A percentile compares a stretch with the other conserved stretches of the same genome.
phyloP scores from a whole-genome alignment of 129 eudicot species.

The Rutidosis leptorrhynchoides region DNA sequence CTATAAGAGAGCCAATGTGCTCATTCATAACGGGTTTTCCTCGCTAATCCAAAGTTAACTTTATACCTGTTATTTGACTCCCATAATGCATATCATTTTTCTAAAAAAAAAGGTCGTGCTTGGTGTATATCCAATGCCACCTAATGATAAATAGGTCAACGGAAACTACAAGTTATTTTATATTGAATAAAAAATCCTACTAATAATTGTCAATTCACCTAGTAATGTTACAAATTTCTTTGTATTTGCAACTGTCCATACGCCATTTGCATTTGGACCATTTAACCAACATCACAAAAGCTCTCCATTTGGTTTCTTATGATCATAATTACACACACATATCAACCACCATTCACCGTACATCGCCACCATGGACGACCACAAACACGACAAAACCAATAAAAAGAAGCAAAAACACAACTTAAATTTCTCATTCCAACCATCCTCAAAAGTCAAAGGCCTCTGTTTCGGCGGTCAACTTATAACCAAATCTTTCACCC shows the following conservation, averaged over 20 bases:
- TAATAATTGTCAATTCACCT: no score
- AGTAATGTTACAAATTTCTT: background rate
- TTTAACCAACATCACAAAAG: background rate
- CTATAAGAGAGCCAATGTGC: no score
- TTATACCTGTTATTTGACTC: no score
- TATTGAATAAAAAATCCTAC: no score
- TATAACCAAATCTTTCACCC: slow-evolving; percentile 84
- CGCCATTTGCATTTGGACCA: background rate
- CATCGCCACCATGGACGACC: slow-evolving; percentile 36
- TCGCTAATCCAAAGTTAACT: no score
- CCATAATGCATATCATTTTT: no score
- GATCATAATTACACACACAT: background rate
- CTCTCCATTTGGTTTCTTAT: background rate
- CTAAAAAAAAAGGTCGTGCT: no score
- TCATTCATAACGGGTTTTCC: no score
- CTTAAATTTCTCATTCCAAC: slow-evolving; percentile 65
- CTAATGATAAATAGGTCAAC: no score
- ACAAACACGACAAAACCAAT: slow-evolving; percentile 40
- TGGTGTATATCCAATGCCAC: no score
- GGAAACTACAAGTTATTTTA: no score
- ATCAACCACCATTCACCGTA: slow-evolving; percentile 16
- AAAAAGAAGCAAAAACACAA: slow-evolving; percentile 69
- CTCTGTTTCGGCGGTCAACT: slow-evolving; percentile 93
- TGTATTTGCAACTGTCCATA: background rate
- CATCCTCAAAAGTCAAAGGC: slow-evolving; percentile 77